Conservation (phyloP, 2,329 filamentous ascomycete genomes). For the Thielaviopsis musarum region DNA sequence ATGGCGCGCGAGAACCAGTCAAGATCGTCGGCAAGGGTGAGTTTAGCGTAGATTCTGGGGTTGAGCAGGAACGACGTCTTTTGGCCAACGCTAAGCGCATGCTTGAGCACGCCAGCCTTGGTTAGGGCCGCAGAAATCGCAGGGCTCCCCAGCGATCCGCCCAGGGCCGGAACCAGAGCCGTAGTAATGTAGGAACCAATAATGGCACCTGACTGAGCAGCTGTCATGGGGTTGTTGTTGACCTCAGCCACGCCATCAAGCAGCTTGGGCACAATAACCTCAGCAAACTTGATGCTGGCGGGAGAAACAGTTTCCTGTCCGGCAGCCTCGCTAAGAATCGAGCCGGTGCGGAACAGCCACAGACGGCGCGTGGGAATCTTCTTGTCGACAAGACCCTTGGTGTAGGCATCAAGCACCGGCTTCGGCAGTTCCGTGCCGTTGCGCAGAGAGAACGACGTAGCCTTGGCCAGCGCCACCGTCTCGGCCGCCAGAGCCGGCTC, state of each 20-base stretch:
- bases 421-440: slow-evolving; percentile 46
- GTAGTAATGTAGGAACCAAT: slow-evolving; percentile 61
- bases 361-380: slow-evolving; percentile 57
- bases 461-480: slow-evolving; percentile 51
- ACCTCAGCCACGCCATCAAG: slow-evolving; percentile 63
- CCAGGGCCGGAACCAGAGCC: slow-evolving; percentile 40
- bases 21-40: slow-evolving; percentile 58
- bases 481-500: slow-evolving; percentile 67
- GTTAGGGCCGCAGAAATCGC: slow-evolving; percentile 27
- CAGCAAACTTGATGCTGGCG: slow-evolving; percentile 25
- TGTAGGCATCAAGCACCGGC: slow-evolving; percentile 49
- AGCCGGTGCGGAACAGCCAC: slow-evolving; percentile 63
- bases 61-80: slow-evolving; percentile 83
- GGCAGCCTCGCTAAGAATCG: slow-evolving; percentile 37
- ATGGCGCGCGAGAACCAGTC: slow-evolving; percentile 62
- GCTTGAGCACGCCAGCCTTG: slow-evolving; percentile 44
- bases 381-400: slow-evolving; percentile 77
- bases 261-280: slow-evolving; percentile 36
- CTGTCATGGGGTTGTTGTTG: slow-evolving; percentile 56
- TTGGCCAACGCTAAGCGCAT: slow-evolving; percentile 51
- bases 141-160: slow-evolving; percentile 37
- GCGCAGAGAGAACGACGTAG: slow-evolving; percentile 45
- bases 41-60: slow-evolving; percentile 67
- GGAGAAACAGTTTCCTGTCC: slow-evolving; percentile 22
- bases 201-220: slow-evolving; percentile 69